Evolutionary conservation across 2,329 filamentous ascomycete species (phyloP), one percentile per base, ranked within the genome.

Genomic region (Monilinia laxa): DNA sequence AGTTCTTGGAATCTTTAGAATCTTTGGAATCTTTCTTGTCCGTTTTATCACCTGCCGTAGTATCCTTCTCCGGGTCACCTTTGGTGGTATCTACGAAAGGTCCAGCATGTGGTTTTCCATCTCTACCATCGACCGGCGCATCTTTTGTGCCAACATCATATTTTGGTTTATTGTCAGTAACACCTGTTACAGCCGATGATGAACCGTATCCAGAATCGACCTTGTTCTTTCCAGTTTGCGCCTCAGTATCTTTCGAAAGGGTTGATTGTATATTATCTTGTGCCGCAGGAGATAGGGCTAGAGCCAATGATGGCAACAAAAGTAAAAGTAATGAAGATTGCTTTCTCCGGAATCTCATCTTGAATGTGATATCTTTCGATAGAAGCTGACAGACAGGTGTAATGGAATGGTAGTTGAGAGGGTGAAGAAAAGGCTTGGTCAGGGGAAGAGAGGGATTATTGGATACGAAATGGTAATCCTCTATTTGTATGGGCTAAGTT

Each of bases 61-160:
- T 84, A 70, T 88, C 86, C 59, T 74, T 74, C 63, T 73, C 74
- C 73, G 69, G 73, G 69, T 89, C 86, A 38, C 74, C 74, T 68
- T 84, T 81, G 25, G 56, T 60, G 20, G 82, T 84, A 69, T 88
- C 87, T 67, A 93, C 87, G 75, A 87, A 89, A 7, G 95, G 95
- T 1, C 95, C 95, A 25, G 89, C 87, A 76, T 97, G 94, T 57
- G 95, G 95, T 80, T 93, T 95, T 58, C 95, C 95, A 80, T 98
- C 95, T 73, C 90, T 90, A 56, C 93, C 93, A 77, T 98, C 95
- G 25, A 97, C 89, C 0, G 94, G 94, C 66, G 91, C 92, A 80
- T 95, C 89, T 77, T 93, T 93, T 62, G 87, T 88, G 64, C 86
- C 87, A 71, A 75, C 66, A 52, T 73, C 73, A 53, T 68, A 71